phyloP scores from a whole-genome alignment of 75 land plant species.

The Pseudotsuga menziesii region DNA sequence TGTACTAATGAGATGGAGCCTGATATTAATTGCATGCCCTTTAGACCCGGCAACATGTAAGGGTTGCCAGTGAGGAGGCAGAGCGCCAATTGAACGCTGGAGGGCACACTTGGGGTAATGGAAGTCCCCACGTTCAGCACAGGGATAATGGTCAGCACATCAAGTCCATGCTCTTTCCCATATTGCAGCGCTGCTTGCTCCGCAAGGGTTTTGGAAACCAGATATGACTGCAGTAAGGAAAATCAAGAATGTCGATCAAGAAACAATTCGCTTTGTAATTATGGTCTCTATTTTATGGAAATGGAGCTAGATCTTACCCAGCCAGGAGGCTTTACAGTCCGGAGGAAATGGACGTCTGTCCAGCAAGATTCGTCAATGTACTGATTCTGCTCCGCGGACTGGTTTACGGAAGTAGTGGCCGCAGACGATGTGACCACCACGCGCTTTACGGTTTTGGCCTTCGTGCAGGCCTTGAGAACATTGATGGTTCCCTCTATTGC shows the following conservation, averaged over 20 bases:
- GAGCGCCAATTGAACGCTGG: slow-evolving; percentile 33
- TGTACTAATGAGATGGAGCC: slow-evolving; percentile 67
- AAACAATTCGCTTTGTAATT: too few species aligned
- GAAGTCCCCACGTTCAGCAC: slow-evolving; percentile 48
- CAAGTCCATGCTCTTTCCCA: slow-evolving; percentile 48
- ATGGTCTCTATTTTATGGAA: too few species aligned
- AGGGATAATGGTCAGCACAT: slow-evolving; percentile 61
- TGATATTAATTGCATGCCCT: slow-evolving; percentile 45
- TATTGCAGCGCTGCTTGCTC: slow-evolving; percentile 72
- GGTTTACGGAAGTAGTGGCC: slow-evolving; percentile 19
- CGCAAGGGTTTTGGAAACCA: slow-evolving; percentile 58
- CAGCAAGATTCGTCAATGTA: slow-evolving; percentile 53
- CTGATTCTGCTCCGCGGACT: not conserved
- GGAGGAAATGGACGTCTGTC: slow-evolving; percentile 52
- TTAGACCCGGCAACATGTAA: slow-evolving; percentile 15
- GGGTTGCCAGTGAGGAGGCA: slow-evolving; percentile 43
- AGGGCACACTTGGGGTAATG: slow-evolving; percentile 32
- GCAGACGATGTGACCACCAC: slow-evolving; percentile 36
- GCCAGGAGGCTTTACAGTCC: slow-evolving; percentile 48
- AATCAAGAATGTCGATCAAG: too few species aligned
- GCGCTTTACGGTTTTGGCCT: slow-evolving; percentile 36
- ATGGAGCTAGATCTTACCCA: slow-evolving; percentile 32
- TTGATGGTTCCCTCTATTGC: slow-evolving; percentile 57
- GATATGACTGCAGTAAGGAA: slow-evolving; percentile 41
- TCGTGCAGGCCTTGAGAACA: slow-evolving; percentile 47